These are phyloP conservation scores for Rosellinia necatrix DNA, from an alignment of 2,329 filamentous ascomycete genomes.

Conservation along the genomic window DNA sequence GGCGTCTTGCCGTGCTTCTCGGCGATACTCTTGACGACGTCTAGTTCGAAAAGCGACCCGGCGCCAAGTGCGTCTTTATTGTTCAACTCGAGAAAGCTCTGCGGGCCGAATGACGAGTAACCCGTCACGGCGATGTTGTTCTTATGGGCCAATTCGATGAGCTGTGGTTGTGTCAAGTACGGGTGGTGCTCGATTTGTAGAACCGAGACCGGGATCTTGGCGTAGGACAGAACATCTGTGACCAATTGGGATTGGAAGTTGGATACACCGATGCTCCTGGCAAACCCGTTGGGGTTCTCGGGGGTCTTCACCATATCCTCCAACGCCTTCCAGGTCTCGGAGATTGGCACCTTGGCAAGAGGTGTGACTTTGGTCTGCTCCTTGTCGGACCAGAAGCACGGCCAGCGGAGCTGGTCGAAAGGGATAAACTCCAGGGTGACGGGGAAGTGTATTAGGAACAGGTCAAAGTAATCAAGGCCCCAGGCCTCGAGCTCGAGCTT, in stretches of 20 bases:
- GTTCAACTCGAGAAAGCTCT: slow-evolving; percentile 44
- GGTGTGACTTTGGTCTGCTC: slow-evolving; percentile 51
- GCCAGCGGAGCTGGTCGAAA: slow-evolving; percentile 46
- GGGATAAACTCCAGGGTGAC: slow-evolving; percentile 50
- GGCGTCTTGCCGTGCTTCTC: slow-evolving; percentile 61
- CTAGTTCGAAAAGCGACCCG: slow-evolving; percentile 41
- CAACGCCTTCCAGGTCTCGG: slow-evolving; percentile 83
- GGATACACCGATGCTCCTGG: slow-evolving; percentile 77
- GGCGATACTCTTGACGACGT: slow-evolving; percentile 57
- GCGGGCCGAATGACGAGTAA: slow-evolving; percentile 67
- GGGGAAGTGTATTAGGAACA: slow-evolving; percentile 71
- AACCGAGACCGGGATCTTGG: slow-evolving; percentile 72
- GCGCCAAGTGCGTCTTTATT: slow-evolving; percentile 33
- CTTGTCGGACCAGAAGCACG: slow-evolving; percentile 48
- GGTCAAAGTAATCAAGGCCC: slow-evolving; percentile 68
- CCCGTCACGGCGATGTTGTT: slow-evolving; percentile 63
- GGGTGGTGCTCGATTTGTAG: slow-evolving; percentile 92
- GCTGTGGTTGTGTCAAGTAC: slow-evolving; percentile 63
- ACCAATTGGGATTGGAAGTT: slow-evolving; percentile 81
- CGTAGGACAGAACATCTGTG: slow-evolving; percentile 80
- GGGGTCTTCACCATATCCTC: slow-evolving; percentile 69
- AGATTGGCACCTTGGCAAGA: slow-evolving; percentile 69
- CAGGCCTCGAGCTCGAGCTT: slow-evolving; percentile 65
- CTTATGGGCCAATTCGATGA: slow-evolving; percentile 60
- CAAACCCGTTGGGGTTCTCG: slow-evolving; percentile 61